Percentiles rank a stretch among this genome's conserved stretches.
These are phyloP conservation scores for Malus hybrid DNA, from an alignment of 331 rosid species.

Conservation along the genomic window DNA sequence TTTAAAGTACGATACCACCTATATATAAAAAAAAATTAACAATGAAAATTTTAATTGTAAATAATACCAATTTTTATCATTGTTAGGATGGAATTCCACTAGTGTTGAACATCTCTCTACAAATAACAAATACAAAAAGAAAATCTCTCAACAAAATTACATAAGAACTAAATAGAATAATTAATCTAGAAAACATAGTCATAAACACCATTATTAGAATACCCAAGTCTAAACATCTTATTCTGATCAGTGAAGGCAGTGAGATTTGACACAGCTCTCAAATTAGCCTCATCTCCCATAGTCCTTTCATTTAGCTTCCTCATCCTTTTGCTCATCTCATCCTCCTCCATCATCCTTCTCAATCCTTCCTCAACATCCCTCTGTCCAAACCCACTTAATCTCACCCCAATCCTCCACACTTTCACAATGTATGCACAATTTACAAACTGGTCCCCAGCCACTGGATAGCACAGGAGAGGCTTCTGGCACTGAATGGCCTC, in stretches of 20 bases:
- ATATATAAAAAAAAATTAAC: no score
- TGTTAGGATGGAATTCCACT: not conserved
- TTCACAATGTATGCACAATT: conserved; percentile 56
- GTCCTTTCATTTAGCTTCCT: conserved; percentile 27
- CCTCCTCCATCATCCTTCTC: conserved; percentile 38
- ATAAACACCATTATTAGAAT: not conserved
- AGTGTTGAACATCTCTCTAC: not conserved
- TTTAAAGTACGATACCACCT: no score
- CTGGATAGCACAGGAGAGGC: conserved; percentile 61
- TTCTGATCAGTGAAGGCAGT: conserved; percentile 30
- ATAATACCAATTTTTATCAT: no score
- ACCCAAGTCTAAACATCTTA: not conserved
- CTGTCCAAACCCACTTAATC: conserved; percentile 42
- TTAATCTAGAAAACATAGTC: not conserved
- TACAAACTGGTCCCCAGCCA: conserved; percentile 83
- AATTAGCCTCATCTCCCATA: conserved; percentile 29
- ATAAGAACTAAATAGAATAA: not conserved
- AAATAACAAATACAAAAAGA: no score
- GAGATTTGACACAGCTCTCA: conserved; percentile 21
- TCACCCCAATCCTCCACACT: conserved; percentile 65
- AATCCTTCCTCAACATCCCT: conserved; percentile 65
- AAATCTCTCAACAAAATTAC: not conserved
- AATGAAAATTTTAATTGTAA: no score
- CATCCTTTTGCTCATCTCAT: conserved; percentile 40
- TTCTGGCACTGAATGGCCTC: conserved; percentile 65